Conservation (phyloP, 495 filamentous ascomycete species). For the Sabuloglossum arenarium region DNA sequence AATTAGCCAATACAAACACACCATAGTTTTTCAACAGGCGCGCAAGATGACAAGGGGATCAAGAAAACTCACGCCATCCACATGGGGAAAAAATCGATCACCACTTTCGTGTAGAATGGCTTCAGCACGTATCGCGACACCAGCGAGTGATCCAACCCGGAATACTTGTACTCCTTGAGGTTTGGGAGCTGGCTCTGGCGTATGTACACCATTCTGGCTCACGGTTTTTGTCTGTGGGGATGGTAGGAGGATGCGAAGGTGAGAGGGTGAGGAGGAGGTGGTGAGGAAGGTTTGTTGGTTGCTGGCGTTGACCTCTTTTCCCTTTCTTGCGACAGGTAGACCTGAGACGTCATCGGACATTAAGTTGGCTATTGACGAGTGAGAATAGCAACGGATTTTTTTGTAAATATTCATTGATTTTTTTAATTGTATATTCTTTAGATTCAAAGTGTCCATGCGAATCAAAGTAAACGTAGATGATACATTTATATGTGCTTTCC, state of each 20-base stretch:
- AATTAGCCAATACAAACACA: slow-evolving; percentile 10
- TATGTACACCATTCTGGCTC: slow-evolving; percentile 62
- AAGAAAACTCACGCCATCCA: slow-evolving; percentile 57
- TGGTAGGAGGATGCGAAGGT: neutral
- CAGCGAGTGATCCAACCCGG: slow-evolving; percentile 70
- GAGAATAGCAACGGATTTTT: no score
- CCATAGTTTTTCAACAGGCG: slow-evolving; percentile 1
- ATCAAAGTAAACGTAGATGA: no score
- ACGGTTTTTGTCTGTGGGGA: neutral
- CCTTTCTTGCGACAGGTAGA: no score
- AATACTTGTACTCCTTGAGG: slow-evolving; percentile 81
- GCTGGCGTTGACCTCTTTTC: no score
- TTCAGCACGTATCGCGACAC: slow-evolving; percentile 82
- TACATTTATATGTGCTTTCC: no score
- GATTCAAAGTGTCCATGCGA: no score
- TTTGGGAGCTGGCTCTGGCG: slow-evolving; percentile 77
- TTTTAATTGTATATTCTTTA: no score
- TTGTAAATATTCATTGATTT: no score
- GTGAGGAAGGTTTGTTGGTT: no score
- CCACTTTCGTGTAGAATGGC: slow-evolving; percentile 89
- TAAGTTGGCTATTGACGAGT: no score
- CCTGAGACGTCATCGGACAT: no score
- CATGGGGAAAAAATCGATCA: slow-evolving; percentile 87
- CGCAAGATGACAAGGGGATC: neutral
- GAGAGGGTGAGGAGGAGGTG: neutral